Conservation (phyloP, 2,329 filamentous ascomycete genomes). For the Curvularia sp. region DNA sequence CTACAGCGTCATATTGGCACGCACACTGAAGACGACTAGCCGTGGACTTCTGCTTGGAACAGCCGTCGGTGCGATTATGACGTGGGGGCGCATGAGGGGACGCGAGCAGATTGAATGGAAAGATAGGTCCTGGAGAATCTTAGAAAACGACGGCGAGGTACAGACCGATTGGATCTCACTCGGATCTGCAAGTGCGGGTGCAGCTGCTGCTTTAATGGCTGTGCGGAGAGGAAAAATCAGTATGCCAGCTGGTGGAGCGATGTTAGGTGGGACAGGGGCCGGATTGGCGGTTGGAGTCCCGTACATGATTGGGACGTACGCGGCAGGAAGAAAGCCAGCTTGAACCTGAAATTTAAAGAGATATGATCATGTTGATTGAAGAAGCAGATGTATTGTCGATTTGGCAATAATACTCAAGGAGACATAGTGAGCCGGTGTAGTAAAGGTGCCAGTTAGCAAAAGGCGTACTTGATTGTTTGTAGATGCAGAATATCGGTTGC, state of each 20-base stretch:
- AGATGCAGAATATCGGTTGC: not conserved
- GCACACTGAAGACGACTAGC: constrained; percentile 57
- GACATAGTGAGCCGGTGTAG: not conserved
- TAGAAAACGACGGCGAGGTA: constrained; percentile 63
- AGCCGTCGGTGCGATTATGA: constrained; percentile 54
- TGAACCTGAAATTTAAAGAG: constrained; percentile 3
- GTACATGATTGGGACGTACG: constrained; percentile 41
- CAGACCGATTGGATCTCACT: constrained; percentile 64
- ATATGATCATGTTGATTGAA: not conserved
- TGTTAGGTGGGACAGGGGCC: constrained; percentile 55
- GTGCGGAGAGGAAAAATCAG: constrained; percentile 38
- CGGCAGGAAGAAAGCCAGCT: constrained; percentile 24
- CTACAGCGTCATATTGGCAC: constrained; percentile 25
- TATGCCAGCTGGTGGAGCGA: constrained; percentile 47
- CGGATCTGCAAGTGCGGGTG: constrained; percentile 51
- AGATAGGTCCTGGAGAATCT: constrained; percentile 67
- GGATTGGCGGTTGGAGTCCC: constrained; percentile 61
- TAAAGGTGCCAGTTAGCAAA: not conserved
- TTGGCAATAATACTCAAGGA: not conserved
- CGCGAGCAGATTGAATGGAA: constrained; percentile 68
- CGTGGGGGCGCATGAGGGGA: constrained; percentile 61
- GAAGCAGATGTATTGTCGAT: not conserved
- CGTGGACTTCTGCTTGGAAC: constrained; percentile 57
- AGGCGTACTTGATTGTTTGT: not conserved
- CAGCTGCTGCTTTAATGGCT: constrained; percentile 42